phyloP scores from a whole-genome alignment of 2,329 filamentous ascomycete genomes.

The Alternaria incomplexa region DNA sequence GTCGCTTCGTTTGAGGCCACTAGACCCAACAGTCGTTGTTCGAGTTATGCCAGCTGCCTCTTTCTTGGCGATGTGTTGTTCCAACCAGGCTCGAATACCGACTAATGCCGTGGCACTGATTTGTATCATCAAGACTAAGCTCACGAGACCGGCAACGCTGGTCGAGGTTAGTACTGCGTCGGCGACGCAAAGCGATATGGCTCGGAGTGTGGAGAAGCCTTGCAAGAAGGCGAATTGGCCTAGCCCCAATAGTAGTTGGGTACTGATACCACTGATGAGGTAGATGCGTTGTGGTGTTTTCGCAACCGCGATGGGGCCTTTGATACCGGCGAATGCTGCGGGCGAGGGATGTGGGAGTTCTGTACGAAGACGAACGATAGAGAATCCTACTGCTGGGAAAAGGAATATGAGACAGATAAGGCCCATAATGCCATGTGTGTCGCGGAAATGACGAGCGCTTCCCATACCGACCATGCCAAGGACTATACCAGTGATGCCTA shows the following conservation, averaged over 20 bases:
- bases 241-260: slow-evolving; percentile 24
- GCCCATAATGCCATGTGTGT: slow-evolving; percentile 33
- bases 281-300: slow-evolving; percentile 33
- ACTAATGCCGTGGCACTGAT: slow-evolving; percentile 28
- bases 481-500: slow-evolving; percentile 24
- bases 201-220: slow-evolving; percentile 30
- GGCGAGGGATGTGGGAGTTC: slow-evolving; percentile 23
- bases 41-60: slow-evolving; percentile 2
- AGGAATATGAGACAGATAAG: slow-evolving; percentile 28
- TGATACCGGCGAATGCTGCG: slow-evolving; percentile 25
- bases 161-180: slow-evolving; percentile 33
- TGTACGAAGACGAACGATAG: slow-evolving; percentile 30
- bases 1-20: slow-evolving; percentile 5
- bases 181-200: slow-evolving; percentile 34
- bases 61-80: slow-evolving; percentile 32
- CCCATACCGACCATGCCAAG: slow-evolving; percentile 37
- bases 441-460: slow-evolving; percentile 29
- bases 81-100: slow-evolving; percentile 31
- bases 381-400: slow-evolving; percentile 22
- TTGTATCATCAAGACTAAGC: slow-evolving; percentile 27
- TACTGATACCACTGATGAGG: slow-evolving; percentile 24
- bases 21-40: neutral
- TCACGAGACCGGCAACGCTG: slow-evolving; percentile 19
- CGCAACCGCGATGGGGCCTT: slow-evolving; percentile 25
- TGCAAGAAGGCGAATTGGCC: slow-evolving; percentile 28